These are phyloP conservation scores for Paspalum vaginatum DNA, from an alignment of 176 grass and related monocot genomes.

Conservation along the genomic window DNA sequence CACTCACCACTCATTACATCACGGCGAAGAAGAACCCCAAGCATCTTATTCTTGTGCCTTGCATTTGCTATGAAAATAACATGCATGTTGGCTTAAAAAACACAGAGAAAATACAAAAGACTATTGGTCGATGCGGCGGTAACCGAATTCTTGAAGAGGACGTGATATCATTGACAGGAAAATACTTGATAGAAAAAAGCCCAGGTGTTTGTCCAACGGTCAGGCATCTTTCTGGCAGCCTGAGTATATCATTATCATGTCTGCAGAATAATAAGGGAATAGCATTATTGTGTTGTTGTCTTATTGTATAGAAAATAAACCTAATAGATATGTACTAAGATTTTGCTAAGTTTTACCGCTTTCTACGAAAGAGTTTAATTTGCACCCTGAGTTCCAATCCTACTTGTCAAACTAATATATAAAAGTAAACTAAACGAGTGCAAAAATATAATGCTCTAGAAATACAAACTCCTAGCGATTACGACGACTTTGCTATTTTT, in stretches of 20 bases:
- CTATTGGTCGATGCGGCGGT: not conserved
- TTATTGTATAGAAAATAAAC: too few species aligned
- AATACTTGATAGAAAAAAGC: conserved; percentile 1
- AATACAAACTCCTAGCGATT: too few species aligned
- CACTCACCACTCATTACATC: conserved; percentile 40
- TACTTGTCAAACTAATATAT: too few species aligned
- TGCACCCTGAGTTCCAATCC: too few species aligned
- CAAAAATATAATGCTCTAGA: too few species aligned
- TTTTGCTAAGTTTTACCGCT: too few species aligned
- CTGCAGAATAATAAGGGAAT: not conserved
- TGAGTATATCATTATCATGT: conserved; percentile 7
- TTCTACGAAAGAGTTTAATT: too few species aligned
- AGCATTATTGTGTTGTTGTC: not conserved
- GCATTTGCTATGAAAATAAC: conserved; percentile 31
- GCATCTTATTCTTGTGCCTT: conserved; percentile 36
- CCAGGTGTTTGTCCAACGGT: conserved; percentile 28
- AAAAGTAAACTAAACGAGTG: too few species aligned
- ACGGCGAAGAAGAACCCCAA: conserved; percentile 16
- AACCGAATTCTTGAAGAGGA: conserved; percentile 24
- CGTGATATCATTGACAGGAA: conserved; percentile 12
- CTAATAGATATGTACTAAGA: too few species aligned
- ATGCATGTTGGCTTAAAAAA: conserved; percentile 30
- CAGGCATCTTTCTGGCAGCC: conserved; percentile 15
- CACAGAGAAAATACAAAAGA: conserved; percentile 16
- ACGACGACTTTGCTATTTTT: too few species aligned